A percentile compares a stretch with the other conserved stretches of the same genome.
phyloP scores from a whole-genome alignment of 768 basidiomycete genomes.

The Pisolithus albus region DNA sequence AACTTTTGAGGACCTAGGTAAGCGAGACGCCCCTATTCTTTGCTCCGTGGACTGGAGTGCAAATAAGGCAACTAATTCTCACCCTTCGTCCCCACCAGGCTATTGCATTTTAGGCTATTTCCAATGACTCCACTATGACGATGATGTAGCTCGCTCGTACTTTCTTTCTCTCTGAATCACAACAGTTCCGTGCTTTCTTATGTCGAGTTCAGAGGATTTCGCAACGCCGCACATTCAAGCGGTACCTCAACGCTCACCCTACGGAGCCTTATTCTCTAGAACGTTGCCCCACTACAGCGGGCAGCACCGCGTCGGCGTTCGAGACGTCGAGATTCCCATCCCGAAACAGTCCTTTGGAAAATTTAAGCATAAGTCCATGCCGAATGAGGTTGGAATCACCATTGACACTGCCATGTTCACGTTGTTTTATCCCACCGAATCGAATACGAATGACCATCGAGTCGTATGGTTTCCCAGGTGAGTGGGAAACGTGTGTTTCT shows the following conservation, averaged over 20 bases:
- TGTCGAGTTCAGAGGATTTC: neutral
- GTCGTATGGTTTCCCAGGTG: slow-evolving; percentile 26
- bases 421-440: slow-evolving; percentile 27
- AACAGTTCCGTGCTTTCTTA: neutral
- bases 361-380: slow-evolving; percentile 20
- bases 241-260: slow-evolving; percentile 2
- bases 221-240: neutral
- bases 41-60: neutral
- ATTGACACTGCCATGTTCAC: slow-evolving; percentile 27
- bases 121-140: no score
- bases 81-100: no score
- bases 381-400: slow-evolving; percentile 18
- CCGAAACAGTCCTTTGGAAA: slow-evolving; percentile 18
- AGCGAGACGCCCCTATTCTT: neutral
- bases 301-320: slow-evolving; percentile 24
- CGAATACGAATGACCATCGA: neutral
- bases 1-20: no score
- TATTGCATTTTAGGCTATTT: no score
- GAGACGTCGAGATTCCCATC: slow-evolving; percentile 27
- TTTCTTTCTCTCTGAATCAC: neutral
- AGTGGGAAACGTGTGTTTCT: neutral
- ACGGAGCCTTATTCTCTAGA: slow-evolving; percentile 17
- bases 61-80: no score
- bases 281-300: slow-evolving; percentile 27
- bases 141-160: no score